Conservation (phyloP, 1,284 basidiomycete species). For the Xerocomus cyaneibrunnescens region DNA sequence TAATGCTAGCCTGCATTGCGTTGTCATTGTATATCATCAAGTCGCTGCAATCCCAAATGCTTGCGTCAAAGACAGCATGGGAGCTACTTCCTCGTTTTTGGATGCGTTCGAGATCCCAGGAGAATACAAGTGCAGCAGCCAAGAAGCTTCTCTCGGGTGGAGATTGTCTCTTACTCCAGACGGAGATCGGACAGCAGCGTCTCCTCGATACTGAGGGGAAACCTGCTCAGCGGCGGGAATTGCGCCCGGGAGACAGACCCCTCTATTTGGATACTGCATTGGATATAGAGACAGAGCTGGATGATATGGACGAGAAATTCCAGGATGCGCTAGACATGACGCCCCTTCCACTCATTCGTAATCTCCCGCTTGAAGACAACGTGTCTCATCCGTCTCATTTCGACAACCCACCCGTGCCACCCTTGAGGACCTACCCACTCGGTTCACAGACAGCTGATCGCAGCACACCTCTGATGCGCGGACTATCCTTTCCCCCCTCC, state of each 20-base stretch:
- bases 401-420: conserved; percentile 13
- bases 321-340: conserved; percentile 37
- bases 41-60: conserved; percentile 32
- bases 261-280: conserved; percentile 12
- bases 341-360: conserved; percentile 20
- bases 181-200: background rate
- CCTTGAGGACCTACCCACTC: conserved; percentile 1
- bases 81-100: conserved; percentile 37
- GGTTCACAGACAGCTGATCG: conserved; percentile 13
- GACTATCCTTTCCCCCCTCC: conserved; percentile 27
- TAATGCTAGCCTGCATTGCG: conserved; percentile 39
- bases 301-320: conserved; percentile 38
- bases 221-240: conserved; percentile 1
- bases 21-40: conserved; percentile 38
- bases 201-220: conserved; percentile 6
- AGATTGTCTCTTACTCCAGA: conserved; percentile 1
- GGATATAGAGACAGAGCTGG: conserved; percentile 24
- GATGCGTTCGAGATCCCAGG: conserved; percentile 17
- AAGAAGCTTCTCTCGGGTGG: background rate
- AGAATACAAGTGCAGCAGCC: background rate
- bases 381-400: conserved; percentile 6
- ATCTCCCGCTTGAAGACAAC: conserved; percentile 20
- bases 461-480: conserved; percentile 34
- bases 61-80: conserved; percentile 36
- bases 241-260: conserved; percentile 3